A percentile compares a stretch with the other conserved stretches of the same genome.
Evolutionary conservation across 1,284 basidiomycete genomes (phyloP).

Genomic region (Fistulinella cinereoalba): DNA sequence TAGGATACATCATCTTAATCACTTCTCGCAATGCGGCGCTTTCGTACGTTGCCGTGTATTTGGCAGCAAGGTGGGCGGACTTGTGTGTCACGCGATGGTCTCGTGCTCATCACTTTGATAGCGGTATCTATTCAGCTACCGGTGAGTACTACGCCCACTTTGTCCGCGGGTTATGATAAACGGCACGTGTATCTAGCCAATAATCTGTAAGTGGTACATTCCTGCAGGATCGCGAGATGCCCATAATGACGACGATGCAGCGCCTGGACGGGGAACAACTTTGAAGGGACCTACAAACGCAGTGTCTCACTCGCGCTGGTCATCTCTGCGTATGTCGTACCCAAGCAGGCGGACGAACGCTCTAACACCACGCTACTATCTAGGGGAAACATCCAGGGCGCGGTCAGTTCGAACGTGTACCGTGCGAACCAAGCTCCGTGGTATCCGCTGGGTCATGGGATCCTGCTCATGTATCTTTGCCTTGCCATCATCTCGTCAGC

Average conservation of each 20-base stretch:
- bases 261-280: slow-evolving; percentile 51
- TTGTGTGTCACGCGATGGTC: no score
- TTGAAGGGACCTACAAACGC: slow-evolving; percentile 45
- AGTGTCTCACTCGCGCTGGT: slow-evolving; percentile 41
- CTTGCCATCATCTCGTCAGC: slow-evolving; percentile 44
- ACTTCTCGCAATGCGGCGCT: slow-evolving; percentile 43
- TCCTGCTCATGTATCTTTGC: slow-evolving; percentile 48
- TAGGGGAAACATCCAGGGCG: slow-evolving; percentile 48
- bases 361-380: no score
- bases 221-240: no score
- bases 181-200: no score
- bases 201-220: no score
- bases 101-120: slow-evolving; percentile 16
- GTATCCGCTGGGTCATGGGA: slow-evolving; percentile 50
- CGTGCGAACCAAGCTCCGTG: slow-evolving; percentile 40
- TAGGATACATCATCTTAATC: slow-evolving; percentile 54
- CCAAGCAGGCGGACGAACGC: no score
- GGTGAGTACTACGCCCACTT: no score
- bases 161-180: no score
- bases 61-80: slow-evolving; percentile 50
- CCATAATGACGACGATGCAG: no score
- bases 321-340: no score
- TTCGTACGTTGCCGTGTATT: slow-evolving; percentile 45
- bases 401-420: slow-evolving; percentile 46
- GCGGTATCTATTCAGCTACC: slow-evolving; percentile 48